These are phyloP conservation scores for Pythium rishiriense DNA, from an alignment of 352 stramenopile genomes.

Conservation along the genomic window DNA sequence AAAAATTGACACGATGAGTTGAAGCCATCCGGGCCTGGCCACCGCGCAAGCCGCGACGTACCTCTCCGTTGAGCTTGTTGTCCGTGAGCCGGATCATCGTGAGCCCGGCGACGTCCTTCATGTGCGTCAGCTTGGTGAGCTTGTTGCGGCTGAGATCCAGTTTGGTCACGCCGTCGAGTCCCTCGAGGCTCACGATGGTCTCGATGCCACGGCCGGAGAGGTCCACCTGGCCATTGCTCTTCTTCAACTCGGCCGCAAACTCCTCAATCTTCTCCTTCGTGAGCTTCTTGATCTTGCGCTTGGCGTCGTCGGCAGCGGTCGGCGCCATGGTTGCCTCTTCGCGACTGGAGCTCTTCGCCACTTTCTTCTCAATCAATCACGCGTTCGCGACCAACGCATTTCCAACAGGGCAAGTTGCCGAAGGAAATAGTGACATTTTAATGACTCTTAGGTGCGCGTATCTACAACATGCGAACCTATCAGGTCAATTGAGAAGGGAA, in stretches of 20 bases:
- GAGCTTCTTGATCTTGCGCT: conserved; percentile 88
- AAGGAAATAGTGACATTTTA: conserved; percentile 5
- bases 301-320: conserved; percentile 29
- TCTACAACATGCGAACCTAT: not conserved
- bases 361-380: not conserved
- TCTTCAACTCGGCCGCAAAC: conserved; percentile 47
- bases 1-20: not conserved
- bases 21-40: not conserved
- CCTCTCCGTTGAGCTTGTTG: conserved; percentile 76
- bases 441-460: conserved; percentile 8
- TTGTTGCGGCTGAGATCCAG: conserved; percentile 86
- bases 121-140: conserved; percentile 75
- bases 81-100: conserved; percentile 82
- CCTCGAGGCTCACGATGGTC: conserved; percentile 73
- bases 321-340: conserved; percentile 12
- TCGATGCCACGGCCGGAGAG: conserved; percentile 76
- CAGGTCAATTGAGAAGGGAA: conserved; percentile 2
- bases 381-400: conserved; percentile 31
- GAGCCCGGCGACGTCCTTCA: conserved; percentile 55
- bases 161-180: conserved; percentile 61
- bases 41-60: conserved; percentile 11
- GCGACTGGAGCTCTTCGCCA: not conserved
- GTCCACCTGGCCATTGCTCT: conserved; percentile 54
- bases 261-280: conserved; percentile 76
- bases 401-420: not conserved